A percentile compares a stretch with the other conserved stretches of the same genome.
phyloP scores from a whole-genome alignment of 371 early-diverging fungal species.

The Rhizopus arrhizus region DNA sequence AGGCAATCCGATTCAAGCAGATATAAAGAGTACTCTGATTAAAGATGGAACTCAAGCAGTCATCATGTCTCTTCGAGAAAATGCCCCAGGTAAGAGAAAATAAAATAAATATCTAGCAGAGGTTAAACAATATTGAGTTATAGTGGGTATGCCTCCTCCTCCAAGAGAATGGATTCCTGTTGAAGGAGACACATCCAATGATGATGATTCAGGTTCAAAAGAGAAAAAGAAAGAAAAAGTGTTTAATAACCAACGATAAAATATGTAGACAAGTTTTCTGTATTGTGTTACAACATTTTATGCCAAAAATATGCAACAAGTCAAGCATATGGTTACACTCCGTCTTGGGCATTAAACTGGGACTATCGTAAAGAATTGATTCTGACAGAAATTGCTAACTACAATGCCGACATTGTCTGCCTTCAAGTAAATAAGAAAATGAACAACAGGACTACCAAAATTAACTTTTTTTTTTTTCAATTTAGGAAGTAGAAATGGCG shows the following conservation, averaged over 20 bases:
- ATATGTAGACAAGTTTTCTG: constrained; percentile 70
- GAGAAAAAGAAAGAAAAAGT: constrained; percentile 6
- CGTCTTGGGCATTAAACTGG: constrained; percentile 96
- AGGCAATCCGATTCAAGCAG: constrained; percentile 95
- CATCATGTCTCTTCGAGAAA: constrained; percentile 91
- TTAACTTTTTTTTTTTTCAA: neutral
- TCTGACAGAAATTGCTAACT: constrained; percentile 84
- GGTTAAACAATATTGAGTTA: constrained; percentile 8
- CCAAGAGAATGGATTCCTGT: constrained; percentile 92
- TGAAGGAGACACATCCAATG: constrained; percentile 45
- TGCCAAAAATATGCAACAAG: constrained; percentile 90
- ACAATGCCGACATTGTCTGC: constrained; percentile 93
- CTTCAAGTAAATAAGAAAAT: constrained; percentile 64
- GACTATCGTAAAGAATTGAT: constrained; percentile 93
- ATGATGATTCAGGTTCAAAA: constrained; percentile 33
- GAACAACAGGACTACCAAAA: neutral
- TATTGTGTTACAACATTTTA: constrained; percentile 96
- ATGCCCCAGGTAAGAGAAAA: constrained; percentile 69
- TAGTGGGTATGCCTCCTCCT: constrained; percentile 81
- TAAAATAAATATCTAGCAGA: neutral
- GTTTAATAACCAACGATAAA: neutral
- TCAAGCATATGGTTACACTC: constrained; percentile 92
- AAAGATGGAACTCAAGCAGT: constrained; percentile 89
- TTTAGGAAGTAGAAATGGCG: constrained; percentile 78
- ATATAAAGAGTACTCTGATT: constrained; percentile 76